These are phyloP conservation scores for Canavalia gladiata DNA, from an alignment of 306 rosid species.

Conservation along the genomic window DNA sequence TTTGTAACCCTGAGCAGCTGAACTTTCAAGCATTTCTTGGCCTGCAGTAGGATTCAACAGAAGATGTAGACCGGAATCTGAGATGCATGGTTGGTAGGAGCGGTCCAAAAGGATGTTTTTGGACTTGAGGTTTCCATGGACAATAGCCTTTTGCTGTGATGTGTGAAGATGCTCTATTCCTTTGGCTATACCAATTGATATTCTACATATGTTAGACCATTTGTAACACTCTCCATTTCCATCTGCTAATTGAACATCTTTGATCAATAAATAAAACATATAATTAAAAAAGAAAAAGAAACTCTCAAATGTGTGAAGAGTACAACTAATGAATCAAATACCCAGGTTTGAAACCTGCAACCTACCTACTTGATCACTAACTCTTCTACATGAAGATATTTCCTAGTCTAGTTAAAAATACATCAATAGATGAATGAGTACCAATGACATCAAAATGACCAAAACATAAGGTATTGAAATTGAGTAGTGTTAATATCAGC, in stretches of 20 bases:
- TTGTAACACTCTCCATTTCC: conserved; percentile 68
- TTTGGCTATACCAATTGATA: conserved; percentile 77
- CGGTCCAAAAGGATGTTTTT: conserved; percentile 82
- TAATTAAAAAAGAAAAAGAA: conserved; percentile 15
- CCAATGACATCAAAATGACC: background rate
- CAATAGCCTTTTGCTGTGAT: conserved; percentile 63
- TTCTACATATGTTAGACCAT: conserved; percentile 70
- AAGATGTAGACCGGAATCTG: conserved; percentile 84
- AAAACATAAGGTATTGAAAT: background rate
- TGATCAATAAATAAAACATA: conserved; percentile 34
- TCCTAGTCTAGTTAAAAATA: background rate
- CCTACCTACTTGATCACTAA: conserved; percentile 32
- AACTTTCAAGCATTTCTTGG: conserved; percentile 88
- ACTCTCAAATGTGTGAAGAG: conserved; percentile 15
- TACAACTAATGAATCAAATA: conserved; percentile 30
- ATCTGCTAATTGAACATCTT: conserved; percentile 59
- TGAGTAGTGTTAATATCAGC: conserved; percentile 6
- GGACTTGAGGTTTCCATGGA: conserved; percentile 91
- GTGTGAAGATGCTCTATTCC: conserved; percentile 90
- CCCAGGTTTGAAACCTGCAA: background rate
- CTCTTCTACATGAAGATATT: conserved; percentile 4
- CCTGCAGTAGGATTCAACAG: conserved; percentile 78
- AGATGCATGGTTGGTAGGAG: conserved; percentile 65
- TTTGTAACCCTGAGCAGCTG: conserved; percentile 83
- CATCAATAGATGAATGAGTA: conserved; percentile 7